Evolutionary conservation across 768 basidiomycete genomes (phyloP).

Genomic region (Auriscalpium microsporum): DNA sequence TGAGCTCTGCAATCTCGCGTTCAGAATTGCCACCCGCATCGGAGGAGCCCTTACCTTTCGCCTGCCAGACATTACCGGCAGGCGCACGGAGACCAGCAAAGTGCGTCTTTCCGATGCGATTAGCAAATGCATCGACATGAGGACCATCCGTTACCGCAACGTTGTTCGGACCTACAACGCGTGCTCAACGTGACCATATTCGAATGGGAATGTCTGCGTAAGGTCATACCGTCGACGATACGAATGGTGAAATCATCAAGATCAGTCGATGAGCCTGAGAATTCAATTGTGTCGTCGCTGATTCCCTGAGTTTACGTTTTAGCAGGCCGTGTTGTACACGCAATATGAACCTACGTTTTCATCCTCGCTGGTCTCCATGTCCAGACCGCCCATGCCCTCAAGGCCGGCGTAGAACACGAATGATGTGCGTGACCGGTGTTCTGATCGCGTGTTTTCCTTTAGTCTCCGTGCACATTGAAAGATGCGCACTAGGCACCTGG

Average conservation of each 20-base stretch:
- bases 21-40: not conserved
- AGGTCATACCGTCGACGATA: conserved; percentile 59
- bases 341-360: conserved; percentile 48
- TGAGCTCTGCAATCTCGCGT: conserved; percentile 37
- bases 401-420: conserved; percentile 82
- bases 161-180: conserved; percentile 47
- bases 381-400: conserved; percentile 77
- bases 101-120: conserved; percentile 63
- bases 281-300: conserved; percentile 48
- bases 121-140: conserved; percentile 47
- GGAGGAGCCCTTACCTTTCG: conserved; percentile 47
- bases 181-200: not conserved
- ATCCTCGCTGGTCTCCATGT: conserved; percentile 69
- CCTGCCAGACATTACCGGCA: conserved; percentile 71
- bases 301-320: conserved; percentile 49
- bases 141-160: conserved; percentile 43
- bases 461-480: not conserved
- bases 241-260: conserved; percentile 78
- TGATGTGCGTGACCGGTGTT: conserved; percentile 51
- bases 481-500: conserved; percentile 33
- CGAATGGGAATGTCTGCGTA: not conserved
- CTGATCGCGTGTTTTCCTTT: conserved; percentile 16
- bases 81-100: conserved; percentile 55
- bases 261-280: conserved; percentile 68
- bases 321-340: not conserved